A percentile compares a stretch with the other conserved stretches of the same genome.
Conservation (phyloP, 768 basidiomycete genomes). For the Coprinellus micaceus region DNA sequence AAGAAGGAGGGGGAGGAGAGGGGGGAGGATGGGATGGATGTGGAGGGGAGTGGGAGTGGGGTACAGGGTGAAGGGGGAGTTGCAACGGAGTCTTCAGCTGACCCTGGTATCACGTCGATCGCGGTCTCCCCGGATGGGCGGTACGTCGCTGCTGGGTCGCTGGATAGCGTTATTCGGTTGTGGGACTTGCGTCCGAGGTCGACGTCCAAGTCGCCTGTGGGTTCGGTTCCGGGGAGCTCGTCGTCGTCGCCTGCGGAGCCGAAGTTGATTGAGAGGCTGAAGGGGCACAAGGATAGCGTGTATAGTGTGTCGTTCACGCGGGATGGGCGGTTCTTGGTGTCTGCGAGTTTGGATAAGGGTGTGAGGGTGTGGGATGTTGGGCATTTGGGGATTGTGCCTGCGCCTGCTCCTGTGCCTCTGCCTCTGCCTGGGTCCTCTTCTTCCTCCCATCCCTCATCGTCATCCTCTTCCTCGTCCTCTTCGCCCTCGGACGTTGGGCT, state of each 20-base stretch:
- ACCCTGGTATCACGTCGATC: constrained; percentile 69
- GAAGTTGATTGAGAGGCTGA: constrained; percentile 46
- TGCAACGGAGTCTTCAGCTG: constrained; percentile 14
- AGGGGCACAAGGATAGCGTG: constrained; percentile 76
- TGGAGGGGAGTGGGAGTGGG: background rate
- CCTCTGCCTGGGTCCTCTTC: constrained; percentile 40
- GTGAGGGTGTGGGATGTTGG: constrained; percentile 83
- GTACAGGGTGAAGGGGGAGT: background rate
- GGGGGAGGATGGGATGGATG: background rate
- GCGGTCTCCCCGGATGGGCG: constrained; percentile 71
- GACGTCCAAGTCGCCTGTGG: background rate
- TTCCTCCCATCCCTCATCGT: background rate
- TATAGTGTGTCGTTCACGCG: constrained; percentile 91
- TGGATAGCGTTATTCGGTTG: constrained; percentile 69
- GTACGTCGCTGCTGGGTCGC: constrained; percentile 57
- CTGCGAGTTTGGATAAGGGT: constrained; percentile 83
- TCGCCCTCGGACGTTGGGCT: background rate
- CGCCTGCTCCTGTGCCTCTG: constrained; percentile 38
- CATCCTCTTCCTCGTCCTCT: background rate
- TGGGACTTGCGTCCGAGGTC: constrained; percentile 49
- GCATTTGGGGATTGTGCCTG: constrained; percentile 65
- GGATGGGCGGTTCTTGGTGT: constrained; percentile 84
- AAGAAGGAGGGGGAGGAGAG: background rate
- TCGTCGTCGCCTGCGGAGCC: too few relatives aligned
- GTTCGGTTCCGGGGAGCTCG: background rate